Conservation (phyloP, 176 grass and related monocot genomes). For the Panicum miliaceum region DNA sequence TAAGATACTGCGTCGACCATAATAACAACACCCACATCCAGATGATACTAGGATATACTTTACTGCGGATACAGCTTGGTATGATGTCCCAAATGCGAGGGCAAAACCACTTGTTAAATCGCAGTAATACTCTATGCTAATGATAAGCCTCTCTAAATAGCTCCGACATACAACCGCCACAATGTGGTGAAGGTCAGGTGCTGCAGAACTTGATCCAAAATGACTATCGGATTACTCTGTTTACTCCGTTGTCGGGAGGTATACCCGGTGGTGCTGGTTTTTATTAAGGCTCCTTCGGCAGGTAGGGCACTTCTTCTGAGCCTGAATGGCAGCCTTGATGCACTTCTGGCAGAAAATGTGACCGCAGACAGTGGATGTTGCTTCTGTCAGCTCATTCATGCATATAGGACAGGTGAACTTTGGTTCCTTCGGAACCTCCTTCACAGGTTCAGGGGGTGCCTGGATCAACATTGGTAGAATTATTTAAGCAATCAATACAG, state of each 20-base stretch:
- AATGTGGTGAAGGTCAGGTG: conserved; percentile 32
- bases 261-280: conserved; percentile 77
- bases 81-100: not conserved
- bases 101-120: conserved; percentile 47
- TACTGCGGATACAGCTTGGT: conserved; percentile 6
- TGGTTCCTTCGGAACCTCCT: conserved; percentile 54
- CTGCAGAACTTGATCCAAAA: conserved; percentile 14
- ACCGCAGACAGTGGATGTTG: conserved; percentile 83
- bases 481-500: conserved; percentile 26
- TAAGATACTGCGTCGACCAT: not conserved
- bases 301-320: conserved; percentile 84
- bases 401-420: conserved; percentile 86
- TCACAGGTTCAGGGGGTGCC: conserved; percentile 47
- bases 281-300: conserved; percentile 64
- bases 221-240: conserved; percentile 44
- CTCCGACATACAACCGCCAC: conserved; percentile 33
- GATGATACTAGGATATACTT: conserved; percentile 16
- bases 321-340: conserved; percentile 62
- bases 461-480: conserved; percentile 10
- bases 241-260: conserved; percentile 69
- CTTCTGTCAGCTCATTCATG: conserved; percentile 58
- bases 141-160: conserved; percentile 35
- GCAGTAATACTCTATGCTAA: conserved; percentile 30
- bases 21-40: conserved; percentile 5
- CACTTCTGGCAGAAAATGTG: conserved; percentile 90